These are phyloP conservation scores for Leccinum arenicola DNA, from an alignment of 768 basidiomycete species.

Conservation along the genomic window DNA sequence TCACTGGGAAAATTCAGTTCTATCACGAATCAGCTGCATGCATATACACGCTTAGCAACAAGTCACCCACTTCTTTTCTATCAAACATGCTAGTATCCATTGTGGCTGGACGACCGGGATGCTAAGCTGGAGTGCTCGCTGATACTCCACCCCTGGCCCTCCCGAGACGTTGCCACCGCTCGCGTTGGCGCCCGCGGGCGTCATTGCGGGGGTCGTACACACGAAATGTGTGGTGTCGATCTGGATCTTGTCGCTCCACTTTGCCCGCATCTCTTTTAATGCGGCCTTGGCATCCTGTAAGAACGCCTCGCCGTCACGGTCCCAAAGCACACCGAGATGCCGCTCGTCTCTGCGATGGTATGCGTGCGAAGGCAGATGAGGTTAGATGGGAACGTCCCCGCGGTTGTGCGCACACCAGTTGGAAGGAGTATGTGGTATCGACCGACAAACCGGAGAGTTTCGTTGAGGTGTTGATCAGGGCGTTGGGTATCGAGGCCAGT, in stretches of 20 bases:
- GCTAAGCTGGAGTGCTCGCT: constrained; percentile 90
- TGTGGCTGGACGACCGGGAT: constrained; percentile 94
- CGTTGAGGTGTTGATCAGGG: constrained; percentile 80
- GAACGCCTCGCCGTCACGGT: constrained; percentile 56
- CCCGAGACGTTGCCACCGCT: constrained; percentile 53
- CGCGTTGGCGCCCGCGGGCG: constrained; percentile 18
- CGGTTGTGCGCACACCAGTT: constrained; percentile 90
- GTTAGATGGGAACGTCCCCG: constrained; percentile 88
- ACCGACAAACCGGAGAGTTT: constrained; percentile 82
- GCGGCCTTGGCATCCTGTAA: no score
- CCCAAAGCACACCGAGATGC: constrained; percentile 93
- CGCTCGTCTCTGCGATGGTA: constrained; percentile 92
- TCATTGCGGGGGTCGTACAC: no score
- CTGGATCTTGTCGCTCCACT: no score
- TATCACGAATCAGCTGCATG: no score
- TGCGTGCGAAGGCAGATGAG: constrained; percentile 83
- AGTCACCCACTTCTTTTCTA: constrained; percentile 70
- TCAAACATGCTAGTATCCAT: constrained; percentile 89
- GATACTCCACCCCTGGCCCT: constrained; percentile 80
- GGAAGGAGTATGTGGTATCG: constrained; percentile 88
- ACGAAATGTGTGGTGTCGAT: no score
- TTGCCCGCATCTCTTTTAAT: no score
- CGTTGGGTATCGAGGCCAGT: constrained; percentile 80
- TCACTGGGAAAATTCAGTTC: no score
- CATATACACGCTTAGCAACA: neutral